Evolutionary conservation across 108 stramenopile genomes (phyloP).

Genomic region (Nannochloropsis gaditana): DNA sequence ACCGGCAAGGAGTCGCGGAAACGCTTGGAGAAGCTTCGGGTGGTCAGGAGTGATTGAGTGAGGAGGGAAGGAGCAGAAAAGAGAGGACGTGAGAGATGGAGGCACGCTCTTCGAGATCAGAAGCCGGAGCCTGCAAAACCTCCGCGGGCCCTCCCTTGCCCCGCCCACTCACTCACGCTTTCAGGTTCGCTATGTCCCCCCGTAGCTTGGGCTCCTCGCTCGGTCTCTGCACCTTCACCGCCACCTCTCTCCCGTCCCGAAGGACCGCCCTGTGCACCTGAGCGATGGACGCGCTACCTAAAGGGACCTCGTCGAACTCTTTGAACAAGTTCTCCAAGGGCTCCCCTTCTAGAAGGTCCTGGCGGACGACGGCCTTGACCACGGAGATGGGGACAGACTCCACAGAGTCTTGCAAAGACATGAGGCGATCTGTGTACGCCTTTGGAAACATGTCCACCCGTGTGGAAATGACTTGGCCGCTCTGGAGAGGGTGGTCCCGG

Average conservation of each 20-base stretch:
- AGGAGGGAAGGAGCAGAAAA: background rate
- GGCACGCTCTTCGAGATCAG: background rate
- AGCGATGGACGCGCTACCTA: constrained; percentile 82
- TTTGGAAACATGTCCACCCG: constrained; percentile 78
- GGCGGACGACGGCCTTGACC: constrained; percentile 62
- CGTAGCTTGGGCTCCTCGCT: constrained; percentile 78
- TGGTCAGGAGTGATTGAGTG: background rate
- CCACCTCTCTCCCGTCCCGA: constrained; percentile 70
- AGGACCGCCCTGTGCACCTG: constrained; percentile 73
- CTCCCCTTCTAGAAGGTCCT: constrained; percentile 55
- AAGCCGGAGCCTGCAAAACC: too few relatives aligned
- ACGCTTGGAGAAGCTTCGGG: constrained; percentile 59
- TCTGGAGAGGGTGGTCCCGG: background rate
- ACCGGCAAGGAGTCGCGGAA: constrained; percentile 70
- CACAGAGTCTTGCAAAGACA: constrained; percentile 63
- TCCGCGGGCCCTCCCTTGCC: background rate
- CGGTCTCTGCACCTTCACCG: constrained; percentile 90
- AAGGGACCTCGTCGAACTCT: constrained; percentile 78
- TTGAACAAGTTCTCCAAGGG: constrained; percentile 65
- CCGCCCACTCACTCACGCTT: constrained; percentile 37
- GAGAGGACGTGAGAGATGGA: background rate
- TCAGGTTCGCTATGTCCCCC: constrained; percentile 84
- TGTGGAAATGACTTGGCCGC: constrained; percentile 67
- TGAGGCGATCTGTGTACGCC: constrained; percentile 64
- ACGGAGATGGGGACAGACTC: constrained; percentile 74